Conservation (phyloP, 345 rosid species). For the Clarkia xantiana region DNA sequence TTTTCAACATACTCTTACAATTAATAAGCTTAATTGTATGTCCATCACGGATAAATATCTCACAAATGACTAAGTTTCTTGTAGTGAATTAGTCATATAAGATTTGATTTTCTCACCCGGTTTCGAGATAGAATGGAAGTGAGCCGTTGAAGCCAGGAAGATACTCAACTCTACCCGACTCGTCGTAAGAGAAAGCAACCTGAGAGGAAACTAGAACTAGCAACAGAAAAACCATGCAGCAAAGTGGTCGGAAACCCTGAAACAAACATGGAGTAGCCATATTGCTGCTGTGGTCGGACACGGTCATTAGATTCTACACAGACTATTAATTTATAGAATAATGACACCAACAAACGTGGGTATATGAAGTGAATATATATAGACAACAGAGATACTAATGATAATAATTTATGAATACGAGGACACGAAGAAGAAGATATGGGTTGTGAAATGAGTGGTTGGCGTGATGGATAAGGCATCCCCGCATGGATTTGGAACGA, state of each 20-base stretch:
- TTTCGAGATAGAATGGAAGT: constrained; percentile 58
- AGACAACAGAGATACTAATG: background rate
- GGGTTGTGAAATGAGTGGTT: constrained; percentile 1
- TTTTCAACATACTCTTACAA: too few relatives aligned
- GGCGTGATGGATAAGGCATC: too few relatives aligned
- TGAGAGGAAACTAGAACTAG: constrained; percentile 5
- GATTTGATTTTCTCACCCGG: constrained; percentile 28
- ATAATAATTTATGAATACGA: background rate
- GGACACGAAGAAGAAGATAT: too few relatives aligned
- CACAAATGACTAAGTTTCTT: too few relatives aligned
- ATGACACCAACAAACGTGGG: background rate
- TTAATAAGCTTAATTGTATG: too few relatives aligned
- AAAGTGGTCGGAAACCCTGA: background rate
- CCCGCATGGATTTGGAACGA: too few relatives aligned
- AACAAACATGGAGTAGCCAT: background rate
- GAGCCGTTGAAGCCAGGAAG: constrained; percentile 59
- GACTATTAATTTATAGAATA: too few relatives aligned
- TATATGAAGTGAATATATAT: background rate
- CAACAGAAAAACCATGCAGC: background rate
- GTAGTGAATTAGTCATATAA: too few relatives aligned
- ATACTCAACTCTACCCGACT: constrained; percentile 15
- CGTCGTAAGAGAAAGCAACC: constrained; percentile 3
- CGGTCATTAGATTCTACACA: background rate
- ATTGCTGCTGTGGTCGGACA: background rate
- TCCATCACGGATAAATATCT: too few relatives aligned